Evolutionary conservation across 345 rosid genomes (phyloP).

Genomic region (Eucalyptus sp.): DNA sequence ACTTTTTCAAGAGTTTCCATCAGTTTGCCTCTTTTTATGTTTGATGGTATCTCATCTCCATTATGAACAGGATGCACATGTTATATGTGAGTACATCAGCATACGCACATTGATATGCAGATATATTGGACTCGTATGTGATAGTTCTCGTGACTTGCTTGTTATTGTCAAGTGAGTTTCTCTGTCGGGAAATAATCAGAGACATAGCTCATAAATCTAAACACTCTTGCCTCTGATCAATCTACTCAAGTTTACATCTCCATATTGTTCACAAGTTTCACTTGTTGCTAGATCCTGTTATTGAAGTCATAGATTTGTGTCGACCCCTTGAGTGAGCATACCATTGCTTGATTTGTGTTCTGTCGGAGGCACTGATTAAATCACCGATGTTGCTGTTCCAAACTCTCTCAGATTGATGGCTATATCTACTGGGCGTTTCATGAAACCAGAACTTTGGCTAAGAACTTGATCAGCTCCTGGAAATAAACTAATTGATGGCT

Average conservation of each 20-base stretch:
- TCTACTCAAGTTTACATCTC: neutral
- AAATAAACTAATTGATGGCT: neutral
- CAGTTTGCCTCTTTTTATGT: neutral
- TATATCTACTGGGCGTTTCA: neutral
- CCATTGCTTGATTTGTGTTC: neutral
- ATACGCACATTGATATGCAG: neutral
- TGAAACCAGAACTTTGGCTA: neutral
- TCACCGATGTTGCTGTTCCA: neutral
- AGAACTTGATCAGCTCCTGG: neutral
- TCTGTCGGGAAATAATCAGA: neutral
- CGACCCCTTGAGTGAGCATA: neutral
- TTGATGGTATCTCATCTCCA: neutral
- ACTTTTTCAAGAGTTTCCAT: neutral
- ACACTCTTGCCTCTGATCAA: neutral
- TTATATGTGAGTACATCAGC: neutral
- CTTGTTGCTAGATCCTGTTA: neutral
- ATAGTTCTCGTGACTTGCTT: neutral
- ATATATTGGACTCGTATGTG: neutral
- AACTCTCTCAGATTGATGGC: neutral
- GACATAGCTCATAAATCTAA: neutral
- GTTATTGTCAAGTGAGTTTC: neutral
- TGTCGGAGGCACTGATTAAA: neutral
- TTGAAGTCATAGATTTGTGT: neutral
- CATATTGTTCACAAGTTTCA: neutral
- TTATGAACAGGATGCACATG: neutral